phyloP scores from a whole-genome alignment of 495 filamentous ascomycete species.

The Aspergillus bridgeri region DNA sequence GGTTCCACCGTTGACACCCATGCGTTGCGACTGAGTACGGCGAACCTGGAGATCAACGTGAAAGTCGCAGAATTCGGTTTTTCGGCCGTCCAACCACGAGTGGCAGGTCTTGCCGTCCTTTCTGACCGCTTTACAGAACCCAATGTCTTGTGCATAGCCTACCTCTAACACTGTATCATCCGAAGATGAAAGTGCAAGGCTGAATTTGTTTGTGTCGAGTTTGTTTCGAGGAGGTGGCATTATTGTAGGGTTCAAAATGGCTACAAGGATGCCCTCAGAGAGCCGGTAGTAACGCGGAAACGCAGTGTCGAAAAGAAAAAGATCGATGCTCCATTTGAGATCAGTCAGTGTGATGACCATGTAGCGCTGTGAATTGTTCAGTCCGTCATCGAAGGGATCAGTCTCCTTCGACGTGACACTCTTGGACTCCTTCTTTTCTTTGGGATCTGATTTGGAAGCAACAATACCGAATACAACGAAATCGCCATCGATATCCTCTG shows the following conservation, averaged over 20 bases:
- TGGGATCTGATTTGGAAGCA: constrained; percentile 79
- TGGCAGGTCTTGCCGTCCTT: constrained; percentile 80
- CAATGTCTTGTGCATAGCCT: constrained; percentile 79
- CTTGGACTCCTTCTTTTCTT: constrained; percentile 55
- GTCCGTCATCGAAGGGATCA: constrained; percentile 51
- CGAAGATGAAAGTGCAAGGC: constrained; percentile 74
- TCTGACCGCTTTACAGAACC: constrained; percentile 79
- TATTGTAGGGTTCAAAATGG: constrained; percentile 88
- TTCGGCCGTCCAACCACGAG: constrained; percentile 80
- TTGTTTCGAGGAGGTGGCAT: constrained; percentile 76
- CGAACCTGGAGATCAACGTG: constrained; percentile 78
- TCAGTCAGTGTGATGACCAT: constrained; percentile 89
- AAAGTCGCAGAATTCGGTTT: constrained; percentile 90
- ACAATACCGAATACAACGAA: constrained; percentile 85
- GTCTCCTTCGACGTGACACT: constrained; percentile 40
- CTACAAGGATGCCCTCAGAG: constrained; percentile 78
- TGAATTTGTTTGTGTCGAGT: constrained; percentile 76
- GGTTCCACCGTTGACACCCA: constrained; percentile 70
- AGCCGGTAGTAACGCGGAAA: constrained; percentile 92
- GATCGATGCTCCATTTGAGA: constrained; percentile 83
- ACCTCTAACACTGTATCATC: constrained; percentile 89
- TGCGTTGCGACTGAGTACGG: constrained; percentile 64
- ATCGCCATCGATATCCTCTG: constrained; percentile 82
- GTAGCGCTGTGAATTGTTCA: constrained; percentile 67
- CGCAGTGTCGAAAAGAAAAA: constrained; percentile 87